A percentile compares a stretch with the other conserved stretches of the same genome.
Evolutionary conservation across 352 stramenopile species (phyloP).

Genomic region (Phytopythium mirpurense): DNA sequence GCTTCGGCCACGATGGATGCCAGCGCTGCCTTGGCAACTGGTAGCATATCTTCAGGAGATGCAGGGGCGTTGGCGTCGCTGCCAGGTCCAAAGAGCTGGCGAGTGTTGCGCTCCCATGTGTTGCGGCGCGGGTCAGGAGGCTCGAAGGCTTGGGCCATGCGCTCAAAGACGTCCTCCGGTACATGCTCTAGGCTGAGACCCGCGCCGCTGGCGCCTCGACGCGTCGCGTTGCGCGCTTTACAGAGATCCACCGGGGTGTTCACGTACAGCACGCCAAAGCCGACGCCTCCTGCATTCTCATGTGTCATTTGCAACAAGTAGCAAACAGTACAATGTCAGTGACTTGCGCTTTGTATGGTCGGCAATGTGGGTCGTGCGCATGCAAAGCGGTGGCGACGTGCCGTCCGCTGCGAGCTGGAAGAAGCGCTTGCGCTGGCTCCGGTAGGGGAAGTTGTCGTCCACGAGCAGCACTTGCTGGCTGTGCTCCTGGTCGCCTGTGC

Average conservation of each 20-base stretch:
- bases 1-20: neutral
- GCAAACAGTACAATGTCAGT: neutral
- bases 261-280: conserved; percentile 42
- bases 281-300: conserved; percentile 23
- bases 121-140: conserved; percentile 14
- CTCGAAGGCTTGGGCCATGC: conserved; percentile 50
- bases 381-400: conserved; percentile 11
- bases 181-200: conserved; percentile 15
- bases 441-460: conserved; percentile 71
- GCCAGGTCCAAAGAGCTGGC: neutral
- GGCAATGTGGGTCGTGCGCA: neutral
- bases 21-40: neutral
- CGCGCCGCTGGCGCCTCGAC: conserved; percentile 5
- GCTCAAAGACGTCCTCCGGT: conserved; percentile 35
- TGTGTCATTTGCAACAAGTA: neutral
- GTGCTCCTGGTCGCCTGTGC: neutral
- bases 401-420: conserved; percentile 42
- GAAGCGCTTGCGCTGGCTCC: conserved; percentile 67
- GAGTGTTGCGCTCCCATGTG: conserved; percentile 32
- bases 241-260: conserved; percentile 25
- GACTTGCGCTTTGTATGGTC: neutral
- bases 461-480: conserved; percentile 42
- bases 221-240: conserved; percentile 31
- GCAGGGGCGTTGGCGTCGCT: too few relatives aligned
- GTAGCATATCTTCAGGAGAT: neutral